These are phyloP conservation scores for Schwanniomyces pseudopolymorphus DNA, from an alignment of 805 yeast genomes.

Conservation along the genomic window DNA sequence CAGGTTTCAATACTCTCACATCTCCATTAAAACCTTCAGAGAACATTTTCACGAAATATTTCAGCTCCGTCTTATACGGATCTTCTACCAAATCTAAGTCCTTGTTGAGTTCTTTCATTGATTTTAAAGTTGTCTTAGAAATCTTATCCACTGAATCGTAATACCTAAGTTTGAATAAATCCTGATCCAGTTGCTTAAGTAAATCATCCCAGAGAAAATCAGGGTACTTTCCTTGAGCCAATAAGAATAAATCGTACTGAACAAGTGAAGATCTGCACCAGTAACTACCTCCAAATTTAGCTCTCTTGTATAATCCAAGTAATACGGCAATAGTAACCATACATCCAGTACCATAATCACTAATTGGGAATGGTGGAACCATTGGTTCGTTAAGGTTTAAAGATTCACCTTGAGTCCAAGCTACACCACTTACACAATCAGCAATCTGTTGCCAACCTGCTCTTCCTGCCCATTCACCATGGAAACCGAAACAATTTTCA, in stretches of 20 bases:
- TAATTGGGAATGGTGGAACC: slow-evolving; percentile 37
- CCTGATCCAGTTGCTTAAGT: slow-evolving; percentile 4
- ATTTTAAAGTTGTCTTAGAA: slow-evolving; percentile 9
- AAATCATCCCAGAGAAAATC: slow-evolving; percentile 8
- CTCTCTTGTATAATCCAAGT: slow-evolving; percentile 24
- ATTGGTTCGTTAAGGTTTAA: slow-evolving; percentile 28
- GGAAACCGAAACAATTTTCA: slow-evolving; percentile 32
- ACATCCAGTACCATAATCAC: slow-evolving; percentile 36
- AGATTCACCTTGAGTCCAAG: slow-evolving; percentile 28
- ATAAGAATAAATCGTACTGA: slow-evolving; percentile 28
- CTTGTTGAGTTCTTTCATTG: slow-evolving; percentile 7
- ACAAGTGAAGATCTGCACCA: slow-evolving; percentile 21
- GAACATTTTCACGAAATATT: slow-evolving; percentile 8
- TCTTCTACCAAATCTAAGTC: slow-evolving; percentile 8
- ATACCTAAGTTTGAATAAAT: slow-evolving; percentile 9
- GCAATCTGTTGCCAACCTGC: slow-evolving; percentile 40
- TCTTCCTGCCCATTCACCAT: slow-evolving; percentile 28
- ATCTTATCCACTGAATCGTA: slow-evolving; percentile 14
- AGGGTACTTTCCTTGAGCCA: slow-evolving; percentile 21
- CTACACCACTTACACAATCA: slow-evolving; percentile 33
- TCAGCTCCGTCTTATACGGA: slow-evolving; percentile 1
- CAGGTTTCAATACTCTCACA: slow-evolving; percentile 12
- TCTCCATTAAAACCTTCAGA: slow-evolving; percentile 12
- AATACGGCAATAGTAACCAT: slow-evolving; percentile 30
- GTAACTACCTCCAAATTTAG: slow-evolving; percentile 27